A percentile compares a stretch with the other conserved stretches of the same genome.
Conservation (phyloP, 164 flowering plant species). For the Macadamia tetraphylla region DNA sequence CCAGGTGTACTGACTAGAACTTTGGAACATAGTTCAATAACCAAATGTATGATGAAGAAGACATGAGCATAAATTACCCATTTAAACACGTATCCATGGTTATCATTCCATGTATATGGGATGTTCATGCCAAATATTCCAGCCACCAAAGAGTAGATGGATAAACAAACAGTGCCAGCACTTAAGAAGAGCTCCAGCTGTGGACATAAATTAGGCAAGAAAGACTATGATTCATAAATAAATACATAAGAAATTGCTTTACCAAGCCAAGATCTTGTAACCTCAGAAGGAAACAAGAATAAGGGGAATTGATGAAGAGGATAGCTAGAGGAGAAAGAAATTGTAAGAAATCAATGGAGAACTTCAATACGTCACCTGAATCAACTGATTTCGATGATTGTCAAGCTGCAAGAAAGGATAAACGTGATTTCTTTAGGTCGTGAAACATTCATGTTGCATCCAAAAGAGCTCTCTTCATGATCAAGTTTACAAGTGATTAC, state of each 20-base stretch:
- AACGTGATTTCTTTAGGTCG: background rate
- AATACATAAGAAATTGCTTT: background rate
- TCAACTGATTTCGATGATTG: slow-evolving; percentile 91
- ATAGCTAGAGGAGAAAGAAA: background rate
- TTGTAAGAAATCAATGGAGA: background rate
- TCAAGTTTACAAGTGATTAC: slow-evolving; percentile 26
- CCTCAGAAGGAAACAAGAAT: background rate
- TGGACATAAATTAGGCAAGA: slow-evolving; percentile 5
- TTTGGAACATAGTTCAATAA: background rate
- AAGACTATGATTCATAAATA: background rate
- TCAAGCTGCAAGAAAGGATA: slow-evolving; percentile 63
- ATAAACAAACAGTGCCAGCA: slow-evolving; percentile 75
- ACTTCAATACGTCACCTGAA: slow-evolving; percentile 54
- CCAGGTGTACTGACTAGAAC: background rate
- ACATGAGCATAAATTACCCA: slow-evolving; percentile 47
- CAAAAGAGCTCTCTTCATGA: background rate
- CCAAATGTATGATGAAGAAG: background rate
- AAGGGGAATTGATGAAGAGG: background rate
- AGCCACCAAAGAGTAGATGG: slow-evolving; percentile 77
- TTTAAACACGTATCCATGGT: slow-evolving; percentile 72
- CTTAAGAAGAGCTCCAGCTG: slow-evolving; percentile 93
- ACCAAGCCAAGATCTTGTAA: background rate
- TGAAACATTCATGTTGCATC: background rate
- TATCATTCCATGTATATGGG: slow-evolving; percentile 74
- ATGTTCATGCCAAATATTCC: slow-evolving; percentile 94